Conservation (phyloP, 495 filamentous ascomycete species). For the Tuber calosporum region DNA sequence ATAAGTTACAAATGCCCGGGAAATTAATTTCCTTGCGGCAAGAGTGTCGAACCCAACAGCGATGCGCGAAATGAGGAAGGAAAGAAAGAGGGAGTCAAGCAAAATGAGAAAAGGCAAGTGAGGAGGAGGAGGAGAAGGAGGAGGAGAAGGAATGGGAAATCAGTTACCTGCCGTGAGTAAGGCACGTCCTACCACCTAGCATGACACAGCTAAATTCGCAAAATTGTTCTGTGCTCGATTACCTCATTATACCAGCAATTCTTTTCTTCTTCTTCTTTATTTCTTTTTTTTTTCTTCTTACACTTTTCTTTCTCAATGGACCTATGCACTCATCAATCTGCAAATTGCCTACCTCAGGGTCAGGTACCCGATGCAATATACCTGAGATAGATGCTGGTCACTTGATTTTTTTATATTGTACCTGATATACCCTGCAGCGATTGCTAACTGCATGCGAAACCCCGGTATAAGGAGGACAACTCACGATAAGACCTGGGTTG, state of each 20-base stretch:
- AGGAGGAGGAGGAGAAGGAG: too few relatives aligned
- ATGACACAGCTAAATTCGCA: background rate
- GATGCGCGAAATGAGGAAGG: too few relatives aligned
- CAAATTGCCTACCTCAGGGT: background rate
- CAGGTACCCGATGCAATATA: background rate
- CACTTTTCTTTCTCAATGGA: background rate
- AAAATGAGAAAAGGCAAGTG: too few relatives aligned
- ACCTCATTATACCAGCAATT: background rate
- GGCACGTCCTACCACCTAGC: background rate
- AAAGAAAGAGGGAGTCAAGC: too few relatives aligned
- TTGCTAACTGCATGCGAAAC: background rate
- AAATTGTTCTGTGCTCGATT: background rate
- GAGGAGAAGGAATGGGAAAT: background rate
- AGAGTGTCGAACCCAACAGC: too few relatives aligned
- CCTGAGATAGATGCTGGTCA: background rate
- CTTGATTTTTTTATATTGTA: background rate
- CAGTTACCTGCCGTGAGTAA: background rate
- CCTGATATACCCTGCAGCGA: background rate
- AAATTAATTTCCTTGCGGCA: too few relatives aligned
- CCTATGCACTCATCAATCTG: background rate
- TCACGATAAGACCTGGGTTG: background rate
- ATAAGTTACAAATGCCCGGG: too few relatives aligned
- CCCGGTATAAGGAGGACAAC: background rate
- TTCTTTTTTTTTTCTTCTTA: background rate
- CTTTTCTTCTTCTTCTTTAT: too few relatives aligned